Evolutionary conservation across 805 yeast genomes (phyloP).

Genomic region (Ogataea methanolica): DNA sequence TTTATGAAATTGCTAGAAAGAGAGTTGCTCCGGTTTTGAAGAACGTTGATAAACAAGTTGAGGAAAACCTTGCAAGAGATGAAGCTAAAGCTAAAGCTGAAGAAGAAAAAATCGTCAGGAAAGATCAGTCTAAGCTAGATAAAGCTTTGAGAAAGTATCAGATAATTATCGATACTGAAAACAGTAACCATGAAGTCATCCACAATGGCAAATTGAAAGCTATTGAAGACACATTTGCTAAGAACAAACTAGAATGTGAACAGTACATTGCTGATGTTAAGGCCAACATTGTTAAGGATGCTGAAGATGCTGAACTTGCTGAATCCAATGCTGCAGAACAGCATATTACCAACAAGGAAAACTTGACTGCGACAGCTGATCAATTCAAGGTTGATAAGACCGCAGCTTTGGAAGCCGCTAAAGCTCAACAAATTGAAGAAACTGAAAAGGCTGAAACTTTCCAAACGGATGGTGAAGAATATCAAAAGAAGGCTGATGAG

Average conservation of each 20-base stretch:
- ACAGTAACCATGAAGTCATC: constrained; percentile 23
- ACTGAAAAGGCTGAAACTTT: constrained; percentile 31
- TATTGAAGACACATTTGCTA: constrained; percentile 21
- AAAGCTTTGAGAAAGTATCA: constrained; percentile 35
- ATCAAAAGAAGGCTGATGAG: constrained; percentile 35
- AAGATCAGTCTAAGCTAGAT: constrained; percentile 28
- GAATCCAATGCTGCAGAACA: constrained; percentile 43
- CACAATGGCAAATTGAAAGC: constrained; percentile 21
- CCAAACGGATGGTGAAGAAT: constrained; percentile 36
- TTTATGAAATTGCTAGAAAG: constrained; percentile 49
- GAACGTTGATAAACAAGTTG: constrained; percentile 46
- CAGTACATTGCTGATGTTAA: constrained; percentile 38
- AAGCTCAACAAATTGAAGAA: constrained; percentile 27
- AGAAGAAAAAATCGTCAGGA: constrained; percentile 31
- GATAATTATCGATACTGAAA: constrained; percentile 38
- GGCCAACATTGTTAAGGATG: constrained; percentile 41
- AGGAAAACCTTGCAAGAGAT: constrained; percentile 39
- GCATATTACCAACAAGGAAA: constrained; percentile 41
- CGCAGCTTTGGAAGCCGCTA: constrained; percentile 24
- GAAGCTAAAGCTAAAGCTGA: constrained; percentile 33
- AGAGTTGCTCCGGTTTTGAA: constrained; percentile 53
- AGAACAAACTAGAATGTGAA: constrained; percentile 30
- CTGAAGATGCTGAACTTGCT: constrained; percentile 38
- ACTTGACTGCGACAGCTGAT: constrained; percentile 38
- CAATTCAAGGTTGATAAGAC: constrained; percentile 35